Evolutionary conservation across 805 yeast species (phyloP), one percentile per base, ranked within the genome.

Genomic region (Saccharomycopsis sp.): DNA sequence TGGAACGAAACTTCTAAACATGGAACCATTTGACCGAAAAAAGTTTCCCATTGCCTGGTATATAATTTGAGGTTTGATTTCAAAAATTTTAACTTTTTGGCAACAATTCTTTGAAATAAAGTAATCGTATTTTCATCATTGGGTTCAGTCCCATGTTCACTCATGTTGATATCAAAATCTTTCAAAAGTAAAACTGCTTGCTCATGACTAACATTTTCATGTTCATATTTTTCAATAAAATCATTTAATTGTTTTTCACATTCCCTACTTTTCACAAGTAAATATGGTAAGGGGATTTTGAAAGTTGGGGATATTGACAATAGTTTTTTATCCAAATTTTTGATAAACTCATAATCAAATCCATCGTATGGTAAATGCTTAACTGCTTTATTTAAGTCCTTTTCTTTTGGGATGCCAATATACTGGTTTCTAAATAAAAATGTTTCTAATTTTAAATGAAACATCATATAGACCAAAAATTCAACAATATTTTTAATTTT

Each of bases 221-320:
- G 6, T 9, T n/a, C 31, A 28, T 28, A 28, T 13, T 28, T 28
- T 5, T 8, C 15, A 13, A 28, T 9, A 28, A 28, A 28, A 8
- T 8, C 5, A n/a, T 28, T 28, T 15, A 28, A 28, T 13, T 8
- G 9, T 15, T 28, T 8, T n/a, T 28, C 31, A 28, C 31, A 28
- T 10, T 28, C 63, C 34, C 85, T 61, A 0, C 79, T 76, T 46
- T 68, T 69, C 26, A 59, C 55, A 33, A 83, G 60, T 9, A 80
- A 63, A 39, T 70, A 66, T 0, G 98, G 98, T 3, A 74, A 61
- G 0, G 78, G 74, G 52, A 83, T 82, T 15, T 70, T 65, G 0
- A 87, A 87, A 40, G 87, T 74, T 0, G 98, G 96, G 1, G 97
- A 88, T 0, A 85, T 71, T 3, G 95, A 84, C 21, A 92, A 60